Percentiles rank a stretch among this genome's conserved stretches.
Evolutionary conservation across 1,139 yeast species (phyloP).

Genomic region (Suhomyces ambrosiae): DNA sequence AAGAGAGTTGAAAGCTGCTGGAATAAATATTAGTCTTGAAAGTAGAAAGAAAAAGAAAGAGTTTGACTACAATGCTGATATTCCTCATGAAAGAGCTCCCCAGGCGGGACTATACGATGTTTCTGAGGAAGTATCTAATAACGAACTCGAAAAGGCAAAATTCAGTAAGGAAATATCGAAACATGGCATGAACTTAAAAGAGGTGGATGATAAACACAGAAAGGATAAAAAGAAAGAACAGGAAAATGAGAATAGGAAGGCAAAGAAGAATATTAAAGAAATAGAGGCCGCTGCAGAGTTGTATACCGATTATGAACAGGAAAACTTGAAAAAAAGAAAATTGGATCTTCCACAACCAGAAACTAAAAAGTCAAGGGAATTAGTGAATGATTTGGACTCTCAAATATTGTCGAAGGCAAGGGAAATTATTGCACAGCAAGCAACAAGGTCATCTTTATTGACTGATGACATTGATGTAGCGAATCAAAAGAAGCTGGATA

Average conservation of each 20-base stretch:
- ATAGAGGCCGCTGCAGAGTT: conserved; percentile 39
- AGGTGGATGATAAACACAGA: conserved; percentile 38
- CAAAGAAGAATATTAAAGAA: conserved; percentile 21
- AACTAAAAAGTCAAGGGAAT: conserved; percentile 14
- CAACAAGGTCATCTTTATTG: conserved; percentile 21
- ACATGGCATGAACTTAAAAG: conserved; percentile 51
- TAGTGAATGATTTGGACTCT: conserved; percentile 16
- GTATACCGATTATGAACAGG: conserved; percentile 35
- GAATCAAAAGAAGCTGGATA: conserved; percentile 38
- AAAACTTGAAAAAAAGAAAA: conserved; percentile 52
- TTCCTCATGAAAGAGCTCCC: conserved; percentile 79
- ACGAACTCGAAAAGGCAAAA: conserved; percentile 36
- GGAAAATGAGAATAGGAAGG: conserved; percentile 21
- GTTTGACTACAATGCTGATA: conserved; percentile 81
- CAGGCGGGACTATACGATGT: conserved; percentile 71
- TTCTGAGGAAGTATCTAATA: conserved; percentile 52
- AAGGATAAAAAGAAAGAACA: conserved; percentile 31
- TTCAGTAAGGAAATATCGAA: conserved; percentile 52
- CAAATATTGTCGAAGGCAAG: conserved; percentile 11
- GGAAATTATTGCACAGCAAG: conserved; percentile 23
- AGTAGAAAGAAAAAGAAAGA: conserved; percentile 55
- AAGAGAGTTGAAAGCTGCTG: conserved; percentile 85
- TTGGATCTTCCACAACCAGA: conserved; percentile 56
- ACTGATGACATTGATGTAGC: too few relatives aligned
- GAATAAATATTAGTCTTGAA: conserved; percentile 60